These are phyloP conservation scores for Pythium sukuiense DNA, from an alignment of 352 stramenopile species.

Conservation along the genomic window DNA sequence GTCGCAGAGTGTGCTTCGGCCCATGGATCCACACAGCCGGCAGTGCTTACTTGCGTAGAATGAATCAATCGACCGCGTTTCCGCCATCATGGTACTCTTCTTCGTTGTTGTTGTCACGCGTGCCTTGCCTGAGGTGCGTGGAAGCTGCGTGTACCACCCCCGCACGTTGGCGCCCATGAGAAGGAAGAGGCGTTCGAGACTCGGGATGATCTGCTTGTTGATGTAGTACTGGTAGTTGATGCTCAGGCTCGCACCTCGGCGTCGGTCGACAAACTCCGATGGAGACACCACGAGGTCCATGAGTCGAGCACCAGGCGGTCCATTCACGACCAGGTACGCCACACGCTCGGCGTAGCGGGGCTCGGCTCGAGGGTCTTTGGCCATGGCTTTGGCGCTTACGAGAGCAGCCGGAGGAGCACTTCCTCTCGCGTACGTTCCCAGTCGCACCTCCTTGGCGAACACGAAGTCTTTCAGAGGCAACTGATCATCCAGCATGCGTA, in stretches of 20 bases:
- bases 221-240: constrained; percentile 95
- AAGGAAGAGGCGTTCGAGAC: constrained; percentile 82
- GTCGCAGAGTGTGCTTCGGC: constrained; percentile 48
- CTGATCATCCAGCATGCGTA: constrained; percentile 61
- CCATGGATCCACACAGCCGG: constrained; percentile 65
- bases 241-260: constrained; percentile 30
- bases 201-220: constrained; percentile 82
- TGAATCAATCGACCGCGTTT: constrained; percentile 66
- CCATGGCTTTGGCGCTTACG: constrained; percentile 79
- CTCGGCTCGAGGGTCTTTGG: constrained; percentile 70
- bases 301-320: constrained; percentile 76
- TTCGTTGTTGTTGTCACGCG: constrained; percentile 20
- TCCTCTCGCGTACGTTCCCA: constrained; percentile 69
- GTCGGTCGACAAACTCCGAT: constrained; percentile 49
- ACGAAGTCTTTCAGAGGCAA: constrained; percentile 78
- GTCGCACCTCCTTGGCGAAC: constrained; percentile 83
- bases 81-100: constrained; percentile 18
- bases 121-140: constrained; percentile 61
- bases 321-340: constrained; percentile 91
- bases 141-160: constrained; percentile 67
- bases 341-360: constrained; percentile 86
- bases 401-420: constrained; percentile 77
- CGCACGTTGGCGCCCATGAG: constrained; percentile 79
- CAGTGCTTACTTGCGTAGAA: constrained; percentile 88
- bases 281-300: constrained; percentile 91